A percentile compares a stretch with the other conserved stretches of the same genome.
Conservation (phyloP, 108 stramenopile genomes). For the Nannochloropsis gaditana region DNA sequence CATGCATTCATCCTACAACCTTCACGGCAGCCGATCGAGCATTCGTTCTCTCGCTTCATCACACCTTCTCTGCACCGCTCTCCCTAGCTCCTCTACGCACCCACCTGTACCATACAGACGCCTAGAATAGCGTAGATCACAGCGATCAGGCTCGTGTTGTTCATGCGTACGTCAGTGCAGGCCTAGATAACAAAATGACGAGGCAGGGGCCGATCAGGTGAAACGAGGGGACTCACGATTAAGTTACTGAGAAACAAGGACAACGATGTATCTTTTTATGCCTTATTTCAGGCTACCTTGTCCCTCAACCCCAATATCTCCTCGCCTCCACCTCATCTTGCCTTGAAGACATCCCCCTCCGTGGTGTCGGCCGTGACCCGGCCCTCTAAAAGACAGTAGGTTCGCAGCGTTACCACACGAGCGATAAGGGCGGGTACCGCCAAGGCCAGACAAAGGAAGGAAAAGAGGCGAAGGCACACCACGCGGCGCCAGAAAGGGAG, state of each 20-base stretch:
- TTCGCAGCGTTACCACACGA: neutral
- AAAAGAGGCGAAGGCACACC: neutral
- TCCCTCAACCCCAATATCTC: neutral
- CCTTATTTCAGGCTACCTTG: neutral
- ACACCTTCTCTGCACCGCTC: neutral
- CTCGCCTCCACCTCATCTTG: neutral
- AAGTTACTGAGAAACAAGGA: neutral
- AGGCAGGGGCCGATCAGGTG: neutral
- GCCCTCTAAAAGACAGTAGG: neutral
- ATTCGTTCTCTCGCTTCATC: neutral
- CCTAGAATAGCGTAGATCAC: neutral
- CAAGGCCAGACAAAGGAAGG: neutral
- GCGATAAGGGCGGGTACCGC: neutral
- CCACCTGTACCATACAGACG: neutral
- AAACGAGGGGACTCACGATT: neutral
- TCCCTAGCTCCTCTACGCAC: neutral
- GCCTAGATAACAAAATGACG: neutral
- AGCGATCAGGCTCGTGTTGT: neutral
- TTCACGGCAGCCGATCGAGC: neutral
- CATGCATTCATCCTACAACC: no score
- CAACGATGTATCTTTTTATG: no score
- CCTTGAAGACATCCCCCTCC: slow-evolving; percentile 1
- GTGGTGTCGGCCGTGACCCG: neutral
- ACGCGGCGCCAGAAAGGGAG: neutral
- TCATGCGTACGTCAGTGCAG: neutral